phyloP scores from a whole-genome alignment of 768 basidiomycete species.

The Cubamyces lactineus region DNA sequence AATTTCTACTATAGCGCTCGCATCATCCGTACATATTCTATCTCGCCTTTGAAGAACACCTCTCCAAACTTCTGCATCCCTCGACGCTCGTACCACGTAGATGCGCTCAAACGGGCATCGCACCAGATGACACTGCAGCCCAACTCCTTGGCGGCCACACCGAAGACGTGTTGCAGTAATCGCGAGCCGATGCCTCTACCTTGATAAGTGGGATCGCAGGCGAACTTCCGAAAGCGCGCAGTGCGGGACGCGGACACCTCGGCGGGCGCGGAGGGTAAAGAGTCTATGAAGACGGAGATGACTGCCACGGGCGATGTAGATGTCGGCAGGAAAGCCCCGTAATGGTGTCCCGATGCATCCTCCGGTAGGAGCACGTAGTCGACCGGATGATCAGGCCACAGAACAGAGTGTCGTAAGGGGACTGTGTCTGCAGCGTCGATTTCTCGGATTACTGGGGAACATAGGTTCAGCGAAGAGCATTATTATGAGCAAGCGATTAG shows the following conservation, averaged over 20 bases:
- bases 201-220: slow-evolving; percentile 55
- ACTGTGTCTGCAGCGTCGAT: slow-evolving; percentile 50
- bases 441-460: slow-evolving; percentile 27
- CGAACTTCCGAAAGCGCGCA: slow-evolving; percentile 64
- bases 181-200: slow-evolving; percentile 55
- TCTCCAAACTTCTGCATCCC: slow-evolving; percentile 54
- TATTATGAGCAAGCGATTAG: background rate
- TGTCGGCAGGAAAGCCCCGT: slow-evolving; percentile 54
- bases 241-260: slow-evolving; percentile 16
- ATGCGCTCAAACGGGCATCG: slow-evolving; percentile 52
- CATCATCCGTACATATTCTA: slow-evolving; percentile 62
- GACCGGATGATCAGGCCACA: slow-evolving; percentile 57
- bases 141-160: slow-evolving; percentile 44
- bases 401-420: slow-evolving; percentile 55
- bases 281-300: slow-evolving; percentile 58
- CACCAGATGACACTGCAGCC: slow-evolving; percentile 56
- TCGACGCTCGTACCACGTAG: slow-evolving; percentile 55
- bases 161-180: slow-evolving; percentile 47
- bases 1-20: slow-evolving; percentile 25
- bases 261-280: slow-evolving; percentile 31
- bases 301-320: slow-evolving; percentile 48
- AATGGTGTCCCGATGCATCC: slow-evolving; percentile 54
- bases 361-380: slow-evolving; percentile 54
- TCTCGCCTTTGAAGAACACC: slow-evolving; percentile 54
- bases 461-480: background rate